Conservation (phyloP, 1,284 basidiomycete genomes). For the Pseudozyma sp. region DNA sequence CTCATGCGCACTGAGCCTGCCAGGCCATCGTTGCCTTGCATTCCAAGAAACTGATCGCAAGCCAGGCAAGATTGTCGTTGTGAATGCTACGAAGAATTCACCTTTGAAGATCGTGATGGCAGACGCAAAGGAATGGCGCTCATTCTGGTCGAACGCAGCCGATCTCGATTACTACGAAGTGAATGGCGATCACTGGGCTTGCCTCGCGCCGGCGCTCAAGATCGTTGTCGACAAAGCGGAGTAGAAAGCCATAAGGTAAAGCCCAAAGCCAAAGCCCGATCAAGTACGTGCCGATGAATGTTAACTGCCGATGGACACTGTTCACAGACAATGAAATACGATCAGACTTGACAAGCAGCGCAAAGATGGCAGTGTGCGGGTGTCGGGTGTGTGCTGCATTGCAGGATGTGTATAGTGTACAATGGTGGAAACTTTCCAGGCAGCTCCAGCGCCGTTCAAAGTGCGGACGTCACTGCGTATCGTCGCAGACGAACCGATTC, state of each 20-base stretch:
- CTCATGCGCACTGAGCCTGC: constrained; percentile 38
- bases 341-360: neutral
- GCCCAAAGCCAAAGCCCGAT: neutral
- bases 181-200: constrained; percentile 40
- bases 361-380: neutral
- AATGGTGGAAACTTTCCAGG: constrained; percentile 11
- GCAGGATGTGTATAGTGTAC: constrained; percentile 30
- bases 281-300: neutral
- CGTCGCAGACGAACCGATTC: too few species aligned
- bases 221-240: constrained; percentile 13
- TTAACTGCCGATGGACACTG: neutral
- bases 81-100: constrained; percentile 27
- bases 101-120: constrained; percentile 36
- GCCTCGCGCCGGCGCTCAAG: constrained; percentile 28
- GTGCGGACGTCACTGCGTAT: too few species aligned
- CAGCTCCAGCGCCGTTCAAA: neutral
- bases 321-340: neutral
- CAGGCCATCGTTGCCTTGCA: constrained; percentile 27
- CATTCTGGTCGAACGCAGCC: constrained; percentile 21
- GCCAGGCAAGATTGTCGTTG: constrained; percentile 15
- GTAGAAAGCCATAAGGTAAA: neutral
- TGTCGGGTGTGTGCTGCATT: constrained; percentile 21
- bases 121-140: constrained; percentile 23
- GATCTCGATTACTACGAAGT: constrained; percentile 16
- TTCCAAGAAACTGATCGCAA: constrained; percentile 12